Evolutionary conservation across 345 rosid species (phyloP).

Genomic region (Populus nigra): DNA sequence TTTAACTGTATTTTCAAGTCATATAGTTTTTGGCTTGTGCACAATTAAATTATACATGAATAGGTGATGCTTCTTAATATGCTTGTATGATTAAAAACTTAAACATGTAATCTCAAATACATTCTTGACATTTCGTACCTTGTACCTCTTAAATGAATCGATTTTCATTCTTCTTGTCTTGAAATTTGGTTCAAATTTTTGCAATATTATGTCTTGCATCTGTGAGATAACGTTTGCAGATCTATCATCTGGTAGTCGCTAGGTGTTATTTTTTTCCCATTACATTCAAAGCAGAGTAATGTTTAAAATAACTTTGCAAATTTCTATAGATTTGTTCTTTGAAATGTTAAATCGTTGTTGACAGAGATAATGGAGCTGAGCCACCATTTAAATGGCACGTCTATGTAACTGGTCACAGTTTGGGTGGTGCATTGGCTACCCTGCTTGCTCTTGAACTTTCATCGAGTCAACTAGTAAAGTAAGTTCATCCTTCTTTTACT

Average conservation of each 20-base stretch:
- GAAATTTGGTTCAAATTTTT: neutral
- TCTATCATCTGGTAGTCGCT: no score
- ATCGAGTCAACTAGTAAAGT: slow-evolving; percentile 82
- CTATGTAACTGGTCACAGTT: slow-evolving; percentile 94
- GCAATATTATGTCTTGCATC: neutral
- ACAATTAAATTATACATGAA: no score
- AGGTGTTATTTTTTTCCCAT: no score
- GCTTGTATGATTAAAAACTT: neutral
- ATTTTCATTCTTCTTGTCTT: neutral
- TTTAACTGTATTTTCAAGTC: neutral
- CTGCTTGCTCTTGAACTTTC: slow-evolving; percentile 91
- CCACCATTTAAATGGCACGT: slow-evolving; percentile 64
- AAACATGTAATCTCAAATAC: neutral
- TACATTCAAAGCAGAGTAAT: no score
- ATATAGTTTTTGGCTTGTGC: neutral
- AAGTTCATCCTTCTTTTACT: slow-evolving; percentile 24
- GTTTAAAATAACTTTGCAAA: neutral
- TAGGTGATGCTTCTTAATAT: neutral
- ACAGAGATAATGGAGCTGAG: slow-evolving; percentile 58
- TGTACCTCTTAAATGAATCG: neutral
- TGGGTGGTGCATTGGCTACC: slow-evolving; percentile 96
- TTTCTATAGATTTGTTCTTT: neutral
- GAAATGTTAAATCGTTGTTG: slow-evolving; percentile 7
- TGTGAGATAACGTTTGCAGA: neutral
- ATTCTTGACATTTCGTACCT: neutral